Evolutionary conservation across 805 yeast species (phyloP).

Genomic region (Saturnispora sanitii): DNA sequence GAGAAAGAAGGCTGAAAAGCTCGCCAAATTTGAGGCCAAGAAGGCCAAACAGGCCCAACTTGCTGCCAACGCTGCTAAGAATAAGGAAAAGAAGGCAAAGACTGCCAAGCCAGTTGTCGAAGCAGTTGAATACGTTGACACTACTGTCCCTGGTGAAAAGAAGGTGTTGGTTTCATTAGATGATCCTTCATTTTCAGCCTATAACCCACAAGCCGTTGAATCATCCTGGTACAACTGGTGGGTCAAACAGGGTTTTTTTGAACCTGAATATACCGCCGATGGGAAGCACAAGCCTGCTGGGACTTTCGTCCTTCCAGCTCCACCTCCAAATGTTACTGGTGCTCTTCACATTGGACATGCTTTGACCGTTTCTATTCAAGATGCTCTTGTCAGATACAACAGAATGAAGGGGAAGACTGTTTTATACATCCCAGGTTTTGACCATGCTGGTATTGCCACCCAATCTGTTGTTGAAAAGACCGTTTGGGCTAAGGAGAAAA

Average conservation of each 20-base stretch:
- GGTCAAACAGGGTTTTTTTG: constrained; percentile 78
- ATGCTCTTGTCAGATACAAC: constrained; percentile 82
- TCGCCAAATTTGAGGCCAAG: constrained; percentile 65
- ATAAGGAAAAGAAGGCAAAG: constrained; percentile 50
- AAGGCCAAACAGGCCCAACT: constrained; percentile 62
- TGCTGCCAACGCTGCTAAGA: constrained; percentile 35
- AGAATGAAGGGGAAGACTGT: constrained; percentile 97
- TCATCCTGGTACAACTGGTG: constrained; percentile 98
- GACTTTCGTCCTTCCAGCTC: constrained; percentile 86
- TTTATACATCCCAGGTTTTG: constrained; percentile 90
- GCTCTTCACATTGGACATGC: constrained; percentile 99
- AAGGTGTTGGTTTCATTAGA: constrained; percentile 79
- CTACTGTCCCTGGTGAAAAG: constrained; percentile 83
- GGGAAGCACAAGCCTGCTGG: constrained; percentile 80
- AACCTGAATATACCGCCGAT: constrained; percentile 70
- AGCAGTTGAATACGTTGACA: constrained; percentile 77
- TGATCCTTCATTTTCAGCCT: constrained; percentile 89
- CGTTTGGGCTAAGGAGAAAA: constrained; percentile 76
- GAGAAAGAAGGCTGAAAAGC: constrained; percentile 47
- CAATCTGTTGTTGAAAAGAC: constrained; percentile 97
- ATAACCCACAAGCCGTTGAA: constrained; percentile 86
- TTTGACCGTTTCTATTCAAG: constrained; percentile 89
- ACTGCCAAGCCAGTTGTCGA: constrained; percentile 63
- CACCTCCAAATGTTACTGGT: constrained; percentile 98
- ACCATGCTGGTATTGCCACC: constrained; percentile 98